These are phyloP conservation scores for Gaeumannomyces tritici DNA, from an alignment of 2,329 filamentous ascomycete species.

Conservation along the genomic window DNA sequence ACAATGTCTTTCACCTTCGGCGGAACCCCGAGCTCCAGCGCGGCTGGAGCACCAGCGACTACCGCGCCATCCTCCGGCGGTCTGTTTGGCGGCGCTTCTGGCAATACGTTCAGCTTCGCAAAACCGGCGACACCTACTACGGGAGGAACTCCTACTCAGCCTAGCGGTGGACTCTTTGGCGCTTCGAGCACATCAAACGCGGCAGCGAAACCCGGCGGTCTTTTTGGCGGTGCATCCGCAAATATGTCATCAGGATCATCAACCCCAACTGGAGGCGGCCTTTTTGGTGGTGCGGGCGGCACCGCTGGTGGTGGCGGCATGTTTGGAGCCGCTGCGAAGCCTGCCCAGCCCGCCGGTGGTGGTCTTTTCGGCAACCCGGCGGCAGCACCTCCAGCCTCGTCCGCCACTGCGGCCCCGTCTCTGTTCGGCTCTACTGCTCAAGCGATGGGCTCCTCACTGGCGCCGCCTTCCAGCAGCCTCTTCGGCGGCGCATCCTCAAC, in stretches of 20 bases:
- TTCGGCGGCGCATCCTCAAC: constrained; percentile 19
- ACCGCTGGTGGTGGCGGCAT: constrained; percentile 12
- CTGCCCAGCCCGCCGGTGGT: constrained; percentile 10
- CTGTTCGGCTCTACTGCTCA: constrained; percentile 16
- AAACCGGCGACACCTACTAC: constrained; percentile 18
- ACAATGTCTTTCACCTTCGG: constrained; percentile 18
- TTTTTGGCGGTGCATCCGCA: constrained; percentile 6
- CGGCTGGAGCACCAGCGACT: constrained; percentile 26
- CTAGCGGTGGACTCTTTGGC: constrained; percentile 14
- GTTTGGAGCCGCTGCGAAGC: constrained; percentile 22
- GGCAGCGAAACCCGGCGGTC: background rate
- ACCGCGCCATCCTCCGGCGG: constrained; percentile 27
- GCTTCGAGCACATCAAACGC: constrained; percentile 10
- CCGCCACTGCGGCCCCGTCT: constrained; percentile 16
- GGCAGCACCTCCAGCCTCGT: background rate
- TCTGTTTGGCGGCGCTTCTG: constrained; percentile 25
- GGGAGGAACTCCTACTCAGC: constrained; percentile 9
- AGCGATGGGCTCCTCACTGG: constrained; percentile 7
- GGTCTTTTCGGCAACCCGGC: constrained; percentile 22
- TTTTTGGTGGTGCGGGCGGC: constrained; percentile 2
- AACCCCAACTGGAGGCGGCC: constrained; percentile 11
- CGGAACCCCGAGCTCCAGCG: constrained; percentile 13
- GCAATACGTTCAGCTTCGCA: constrained; percentile 30
- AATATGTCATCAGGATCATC: constrained; percentile 10
- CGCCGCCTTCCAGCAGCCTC: constrained; percentile 9